Percentiles rank a stretch among this genome's conserved stretches.
Evolutionary conservation across 2,329 filamentous ascomycete species (phyloP).

Genomic region (Aspergillus candidus): DNA sequence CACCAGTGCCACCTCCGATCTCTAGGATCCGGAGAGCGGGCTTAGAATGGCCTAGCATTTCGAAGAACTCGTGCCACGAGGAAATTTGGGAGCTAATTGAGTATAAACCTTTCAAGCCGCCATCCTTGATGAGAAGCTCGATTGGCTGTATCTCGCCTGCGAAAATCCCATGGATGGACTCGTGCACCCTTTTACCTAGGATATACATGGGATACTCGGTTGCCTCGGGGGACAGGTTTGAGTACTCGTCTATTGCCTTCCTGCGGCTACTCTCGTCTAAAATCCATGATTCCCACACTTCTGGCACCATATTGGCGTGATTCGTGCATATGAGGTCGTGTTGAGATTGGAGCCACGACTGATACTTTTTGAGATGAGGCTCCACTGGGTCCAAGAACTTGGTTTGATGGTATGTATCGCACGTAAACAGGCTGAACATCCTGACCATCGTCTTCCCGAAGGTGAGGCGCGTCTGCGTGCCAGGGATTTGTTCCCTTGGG

Average conservation of each 20-base stretch:
- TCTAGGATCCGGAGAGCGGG: constrained; percentile 20
- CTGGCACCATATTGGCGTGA: neutral
- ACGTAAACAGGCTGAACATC: neutral
- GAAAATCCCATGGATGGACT: constrained; percentile 7
- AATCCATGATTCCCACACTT: neutral
- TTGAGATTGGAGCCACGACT: constrained; percentile 2
- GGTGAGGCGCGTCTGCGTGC: neutral
- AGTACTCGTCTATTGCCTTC: neutral
- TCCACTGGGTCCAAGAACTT: neutral
- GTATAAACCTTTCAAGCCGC: constrained; percentile 11
- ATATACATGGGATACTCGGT: neutral
- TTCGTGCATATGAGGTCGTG: constrained; percentile 1
- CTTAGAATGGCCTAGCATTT: constrained; percentile 17
- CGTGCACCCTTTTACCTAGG: constrained; percentile 4
- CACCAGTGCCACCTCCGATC: constrained; percentile 26
- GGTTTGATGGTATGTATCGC: constrained; percentile 4
- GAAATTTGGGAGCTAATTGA: constrained; percentile 4
- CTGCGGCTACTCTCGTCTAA: neutral
- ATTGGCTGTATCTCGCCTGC: constrained; percentile 11
- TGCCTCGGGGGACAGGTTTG: neutral
- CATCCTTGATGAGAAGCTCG: constrained; percentile 15
- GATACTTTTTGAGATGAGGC: constrained; percentile 7
- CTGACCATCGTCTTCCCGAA: neutral
- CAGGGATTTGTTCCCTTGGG: neutral
- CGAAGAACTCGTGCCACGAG: constrained; percentile 7